Base-by-base conservation (phyloP, 129 eudicot species). In the Escallonia herrerae region DNA sequence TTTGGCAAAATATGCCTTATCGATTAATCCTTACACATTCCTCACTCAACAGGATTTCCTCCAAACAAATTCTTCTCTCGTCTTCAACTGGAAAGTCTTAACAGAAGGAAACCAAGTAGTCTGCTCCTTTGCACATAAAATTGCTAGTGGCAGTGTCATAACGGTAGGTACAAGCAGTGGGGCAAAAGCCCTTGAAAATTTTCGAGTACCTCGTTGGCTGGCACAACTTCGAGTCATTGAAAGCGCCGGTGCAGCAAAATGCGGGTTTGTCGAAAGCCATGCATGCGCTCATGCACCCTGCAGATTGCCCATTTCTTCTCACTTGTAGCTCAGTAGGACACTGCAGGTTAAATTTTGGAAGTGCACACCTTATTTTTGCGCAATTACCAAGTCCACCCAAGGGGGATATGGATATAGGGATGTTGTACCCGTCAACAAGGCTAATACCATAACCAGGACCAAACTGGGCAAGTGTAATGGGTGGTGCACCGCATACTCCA, bases 351-450 rank as follows among this genome's bases (percentile, higher is more conserved):
- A 87, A 68, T 66, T 87, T 81, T 1, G 80, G 10, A 22, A 22
- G 33, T 4, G 55, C 68, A 60, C 95, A 87, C 11, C 67, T 50
- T 14, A 84, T 74, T 4, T 69, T 71, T 1, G 79, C n/a, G 41
- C 95, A 84, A 56, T 69, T 72, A 0, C 80, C 80, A 2, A 72
- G 15, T 12, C 79, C 88, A 7, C 81, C 87, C 3, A 52, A 49
- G 3, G 96, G 96, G 43, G 37, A 49, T 38, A 89, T 70, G 4
- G 96, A 82, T 1, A 89, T 13, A 2, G 84, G 89, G 47, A 89
- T 5, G 55, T 85, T 89, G 76, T 68, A 89, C 1, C 96, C 96
- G 38, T 89, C 96, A 15, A 86, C 87, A 33, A 85, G 85, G 79
- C 96, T 89, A 45, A 89, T 85, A 47, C 86, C 94, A 52, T 89